Percentiles rank a stretch among this genome's conserved stretches.
Evolutionary conservation across 139 green algal species (phyloP).

Genomic region (Nannochloris sp.): DNA sequence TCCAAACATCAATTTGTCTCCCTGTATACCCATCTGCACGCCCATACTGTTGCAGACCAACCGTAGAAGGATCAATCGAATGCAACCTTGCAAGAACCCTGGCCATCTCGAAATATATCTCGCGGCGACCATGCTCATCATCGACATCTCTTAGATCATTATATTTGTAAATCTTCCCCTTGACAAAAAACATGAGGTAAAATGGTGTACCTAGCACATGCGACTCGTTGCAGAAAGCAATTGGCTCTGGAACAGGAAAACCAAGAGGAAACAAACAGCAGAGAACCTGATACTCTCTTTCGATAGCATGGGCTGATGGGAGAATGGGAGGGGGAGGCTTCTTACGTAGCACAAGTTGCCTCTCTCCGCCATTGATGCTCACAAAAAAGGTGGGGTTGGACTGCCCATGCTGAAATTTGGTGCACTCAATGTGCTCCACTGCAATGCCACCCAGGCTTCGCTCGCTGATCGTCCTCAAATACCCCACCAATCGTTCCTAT

Average conservation of each 20-base stretch:
- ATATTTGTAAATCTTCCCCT: slow-evolving; percentile 59
- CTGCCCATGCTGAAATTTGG: slow-evolving; percentile 83
- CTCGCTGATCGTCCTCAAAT: too few species aligned
- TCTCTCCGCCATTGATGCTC: slow-evolving; percentile 25
- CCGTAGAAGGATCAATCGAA: slow-evolving; percentile 33
- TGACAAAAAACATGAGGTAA: slow-evolving; percentile 81
- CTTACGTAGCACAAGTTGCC: slow-evolving; percentile 82
- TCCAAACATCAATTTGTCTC: slow-evolving; percentile 56
- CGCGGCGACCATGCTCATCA: slow-evolving; percentile 1
- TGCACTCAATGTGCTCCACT: too few species aligned
- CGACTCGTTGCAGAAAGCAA: slow-evolving; percentile 68
- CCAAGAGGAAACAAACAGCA: slow-evolving; percentile 35
- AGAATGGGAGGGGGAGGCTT: slow-evolving; percentile 87
- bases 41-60: slow-evolving; percentile 61
- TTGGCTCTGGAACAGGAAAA: slow-evolving; percentile 71
- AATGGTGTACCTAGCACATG: slow-evolving; percentile 86
- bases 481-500: too few species aligned
- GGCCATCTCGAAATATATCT: slow-evolving; percentile 47
- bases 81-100: slow-evolving; percentile 77
- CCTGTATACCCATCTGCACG: slow-evolving; percentile 53
- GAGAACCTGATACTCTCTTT: slow-evolving; percentile 75
- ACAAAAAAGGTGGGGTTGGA: slow-evolving; percentile 95
- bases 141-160: too few species aligned
- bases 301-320: slow-evolving; percentile 86
- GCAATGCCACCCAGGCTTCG: too few species aligned